Percentiles rank a stretch among this genome's conserved stretches.
Conservation (phyloP, 768 basidiomycete species). For the Serpula lacrymans region DNA sequence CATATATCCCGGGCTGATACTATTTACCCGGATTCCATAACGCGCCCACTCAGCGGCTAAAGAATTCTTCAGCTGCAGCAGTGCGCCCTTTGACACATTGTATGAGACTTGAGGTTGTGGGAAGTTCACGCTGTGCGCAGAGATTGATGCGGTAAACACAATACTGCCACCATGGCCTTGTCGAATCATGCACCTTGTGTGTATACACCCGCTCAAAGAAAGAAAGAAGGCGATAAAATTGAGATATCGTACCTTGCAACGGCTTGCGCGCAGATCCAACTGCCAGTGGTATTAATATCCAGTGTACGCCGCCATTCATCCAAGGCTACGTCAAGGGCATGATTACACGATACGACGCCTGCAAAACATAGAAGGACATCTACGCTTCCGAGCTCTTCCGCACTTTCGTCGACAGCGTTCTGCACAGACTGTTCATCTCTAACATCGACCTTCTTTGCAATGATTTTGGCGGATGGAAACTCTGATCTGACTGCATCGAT, state of each 20-base stretch:
- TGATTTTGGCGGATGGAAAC: constrained; percentile 29
- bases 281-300: constrained; percentile 43
- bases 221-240: neutral
- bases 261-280: constrained; percentile 42
- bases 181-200: constrained; percentile 40
- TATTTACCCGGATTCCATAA: constrained; percentile 41
- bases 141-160: constrained; percentile 41
- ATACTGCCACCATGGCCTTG: constrained; percentile 39
- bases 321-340: constrained; percentile 28
- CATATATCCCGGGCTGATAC: constrained; percentile 42
- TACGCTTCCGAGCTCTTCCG: constrained; percentile 28
- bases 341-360: constrained; percentile 34
- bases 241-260: constrained; percentile 30
- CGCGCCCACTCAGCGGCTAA: constrained; percentile 41
- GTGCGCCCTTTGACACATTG: constrained; percentile 40
- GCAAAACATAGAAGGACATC: constrained; percentile 42
- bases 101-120: constrained; percentile 41
- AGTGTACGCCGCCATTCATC: constrained; percentile 36
- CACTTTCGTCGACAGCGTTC: constrained; percentile 23
- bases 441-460: constrained; percentile 34
- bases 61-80: constrained; percentile 36
- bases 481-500: constrained; percentile 19
- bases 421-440: constrained; percentile 18
- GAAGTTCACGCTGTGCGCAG: constrained; percentile 38
- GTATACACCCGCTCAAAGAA: neutral